A percentile compares a stretch with the other conserved stretches of the same genome.
Conservation (phyloP, 2,329 filamentous ascomycete genomes). For the Monosporascus sp. region DNA sequence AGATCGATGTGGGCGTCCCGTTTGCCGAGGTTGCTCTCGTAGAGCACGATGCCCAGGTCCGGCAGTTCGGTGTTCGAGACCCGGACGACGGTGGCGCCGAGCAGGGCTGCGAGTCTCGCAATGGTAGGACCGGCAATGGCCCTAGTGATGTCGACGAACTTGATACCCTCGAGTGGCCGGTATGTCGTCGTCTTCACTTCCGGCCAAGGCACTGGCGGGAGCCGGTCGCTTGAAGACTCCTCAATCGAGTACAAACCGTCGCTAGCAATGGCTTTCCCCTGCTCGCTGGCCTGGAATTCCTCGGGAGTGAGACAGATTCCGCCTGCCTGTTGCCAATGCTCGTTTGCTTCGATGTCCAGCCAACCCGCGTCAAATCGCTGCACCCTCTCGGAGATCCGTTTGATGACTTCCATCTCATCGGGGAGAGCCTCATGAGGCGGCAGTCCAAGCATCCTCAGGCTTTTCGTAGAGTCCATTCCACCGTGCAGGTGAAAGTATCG, state of each 20-base stretch:
- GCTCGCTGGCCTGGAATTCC: constrained; percentile 25
- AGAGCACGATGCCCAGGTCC: constrained; percentile 25
- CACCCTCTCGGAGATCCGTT: constrained; percentile 18
- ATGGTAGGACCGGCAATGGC: constrained; percentile 32
- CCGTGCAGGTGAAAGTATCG: constrained; percentile 32
- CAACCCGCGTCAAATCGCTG: constrained; percentile 20
- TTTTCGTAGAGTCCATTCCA: constrained; percentile 24
- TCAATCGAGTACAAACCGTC: constrained; percentile 23
- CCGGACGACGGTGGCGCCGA: constrained; percentile 30
- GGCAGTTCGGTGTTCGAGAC: constrained; percentile 28
- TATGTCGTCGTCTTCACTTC: constrained; percentile 11
- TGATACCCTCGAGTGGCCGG: constrained; percentile 28
- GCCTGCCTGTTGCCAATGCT: constrained; percentile 28
- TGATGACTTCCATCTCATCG: constrained; percentile 26
- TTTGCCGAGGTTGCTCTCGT: constrained; percentile 32
- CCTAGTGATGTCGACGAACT: constrained; percentile 30
- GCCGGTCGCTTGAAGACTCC: constrained; percentile 10
- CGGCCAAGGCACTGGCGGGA: constrained; percentile 24
- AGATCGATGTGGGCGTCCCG: constrained; percentile 27
- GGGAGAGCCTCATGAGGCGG: constrained; percentile 18
- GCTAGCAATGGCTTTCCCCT: constrained; percentile 18
- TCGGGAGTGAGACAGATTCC: constrained; percentile 27
- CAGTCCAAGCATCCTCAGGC: constrained; percentile 29
- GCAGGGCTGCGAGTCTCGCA: constrained; percentile 25
- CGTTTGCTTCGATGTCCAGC: constrained; percentile 28